A percentile compares a stretch with the other conserved stretches of the same genome.
phyloP scores from a whole-genome alignment of 2,329 filamentous ascomycete genomes.

The Venturia aucupariae region DNA sequence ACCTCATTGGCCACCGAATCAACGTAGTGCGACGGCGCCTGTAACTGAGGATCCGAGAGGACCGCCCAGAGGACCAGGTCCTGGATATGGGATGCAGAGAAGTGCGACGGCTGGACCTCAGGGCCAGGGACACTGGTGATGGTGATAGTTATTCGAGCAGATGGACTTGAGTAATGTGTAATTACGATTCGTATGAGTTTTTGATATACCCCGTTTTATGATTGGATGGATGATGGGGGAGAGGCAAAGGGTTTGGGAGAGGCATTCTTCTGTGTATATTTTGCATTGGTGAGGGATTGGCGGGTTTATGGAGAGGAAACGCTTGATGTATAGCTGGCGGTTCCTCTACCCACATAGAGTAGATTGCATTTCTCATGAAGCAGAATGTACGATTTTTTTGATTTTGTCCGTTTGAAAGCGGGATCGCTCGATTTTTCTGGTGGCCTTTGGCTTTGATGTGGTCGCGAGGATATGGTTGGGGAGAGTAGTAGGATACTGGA shows the following conservation, averaged over 20 bases:
- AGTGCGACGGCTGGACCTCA: conserved; percentile 10
- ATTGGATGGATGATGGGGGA: background rate
- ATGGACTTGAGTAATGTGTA: conserved; percentile 2
- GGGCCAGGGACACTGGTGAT: background rate
- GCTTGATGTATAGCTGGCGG: too few species aligned
- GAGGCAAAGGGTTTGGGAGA: background rate
- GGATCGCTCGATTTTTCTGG: too few species aligned
- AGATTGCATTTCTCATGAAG: too few species aligned
- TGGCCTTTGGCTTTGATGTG: too few species aligned
- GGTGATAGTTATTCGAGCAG: background rate
- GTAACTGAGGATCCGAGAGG: conserved; percentile 2
- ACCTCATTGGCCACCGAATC: conserved; percentile 4
- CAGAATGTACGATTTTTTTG: too few species aligned
- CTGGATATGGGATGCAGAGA: conserved; percentile 3
- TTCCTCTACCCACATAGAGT: too few species aligned
- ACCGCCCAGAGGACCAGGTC: background rate
- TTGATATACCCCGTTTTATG: conserved; percentile 5
- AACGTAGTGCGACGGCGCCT: conserved; percentile 10
- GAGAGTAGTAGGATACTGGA: too few species aligned
- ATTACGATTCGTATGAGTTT: background rate
- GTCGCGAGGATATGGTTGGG: too few species aligned
- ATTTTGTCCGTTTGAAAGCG: too few species aligned
- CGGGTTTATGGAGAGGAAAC: too few species aligned
- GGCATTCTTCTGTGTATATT: background rate
- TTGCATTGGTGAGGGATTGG: too few species aligned